phyloP scores from a whole-genome alignment of 352 stramenopile species.

The Pythium pectinolyticum region DNA sequence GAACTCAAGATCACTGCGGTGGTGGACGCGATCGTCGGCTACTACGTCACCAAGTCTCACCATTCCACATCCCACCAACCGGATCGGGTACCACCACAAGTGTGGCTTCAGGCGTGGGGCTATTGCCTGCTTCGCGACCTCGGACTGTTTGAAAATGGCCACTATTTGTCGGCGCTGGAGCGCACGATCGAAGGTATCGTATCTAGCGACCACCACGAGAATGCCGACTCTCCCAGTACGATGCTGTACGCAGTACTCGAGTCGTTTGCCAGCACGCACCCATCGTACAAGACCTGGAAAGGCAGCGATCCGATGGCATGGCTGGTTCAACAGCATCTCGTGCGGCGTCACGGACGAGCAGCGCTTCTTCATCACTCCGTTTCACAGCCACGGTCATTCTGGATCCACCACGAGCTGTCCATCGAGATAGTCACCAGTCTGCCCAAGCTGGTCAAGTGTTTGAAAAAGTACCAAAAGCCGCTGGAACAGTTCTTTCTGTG shows the following conservation, averaged over 20 bases:
- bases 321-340: slow-evolving; percentile 9
- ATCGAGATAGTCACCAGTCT: slow-evolving; percentile 4
- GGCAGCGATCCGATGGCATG: slow-evolving; percentile 1
- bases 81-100: background rate
- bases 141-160: slow-evolving; percentile 52
- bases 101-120: slow-evolving; percentile 16
- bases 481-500: slow-evolving; percentile 23
- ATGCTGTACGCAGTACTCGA: background rate
- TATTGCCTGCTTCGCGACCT: slow-evolving; percentile 57
- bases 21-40: background rate
- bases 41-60: slow-evolving; percentile 5
- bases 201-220: slow-evolving; percentile 9
- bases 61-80: background rate
- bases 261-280: background rate
- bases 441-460: slow-evolving; percentile 22
- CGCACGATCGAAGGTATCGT: slow-evolving; percentile 28
- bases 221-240: background rate
- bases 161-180: slow-evolving; percentile 50
- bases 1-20: background rate
- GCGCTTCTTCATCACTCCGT: background rate
- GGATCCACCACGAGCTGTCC: slow-evolving; percentile 19
- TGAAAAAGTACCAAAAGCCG: slow-evolving; percentile 27
- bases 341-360: background rate
- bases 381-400: slow-evolving; percentile 5
- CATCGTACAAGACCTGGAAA: background rate